These are phyloP conservation scores for Arthonia radiata DNA, from an alignment of 495 filamentous ascomycete species.

Conservation along the genomic window DNA sequence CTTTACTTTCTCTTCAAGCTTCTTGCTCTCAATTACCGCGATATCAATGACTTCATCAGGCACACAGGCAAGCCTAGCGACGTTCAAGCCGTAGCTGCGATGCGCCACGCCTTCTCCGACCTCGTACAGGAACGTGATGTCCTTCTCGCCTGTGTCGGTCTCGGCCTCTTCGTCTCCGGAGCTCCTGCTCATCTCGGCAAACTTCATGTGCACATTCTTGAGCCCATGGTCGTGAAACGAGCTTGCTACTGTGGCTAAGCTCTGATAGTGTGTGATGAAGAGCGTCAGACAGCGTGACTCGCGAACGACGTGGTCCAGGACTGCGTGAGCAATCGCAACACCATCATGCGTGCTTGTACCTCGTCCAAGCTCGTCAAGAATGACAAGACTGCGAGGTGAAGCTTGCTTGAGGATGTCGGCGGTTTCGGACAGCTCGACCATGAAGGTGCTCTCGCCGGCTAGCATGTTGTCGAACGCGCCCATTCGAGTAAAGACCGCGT, in stretches of 20 bases:
- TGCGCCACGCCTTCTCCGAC: constrained; percentile 76
- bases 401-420: constrained; percentile 74
- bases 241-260: constrained; percentile 43
- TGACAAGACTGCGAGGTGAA: constrained; percentile 53
- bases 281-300: constrained; percentile 52
- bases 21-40: constrained; percentile 50
- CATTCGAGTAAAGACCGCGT: constrained; percentile 91
- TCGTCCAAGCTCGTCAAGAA: constrained; percentile 86
- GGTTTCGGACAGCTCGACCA: constrained; percentile 90
- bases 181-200: constrained; percentile 25
- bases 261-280: constrained; percentile 96
- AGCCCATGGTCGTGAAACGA: constrained; percentile 34
- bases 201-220: constrained; percentile 65
- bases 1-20: constrained; percentile 53
- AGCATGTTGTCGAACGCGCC: constrained; percentile 93
- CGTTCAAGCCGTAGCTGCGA: constrained; percentile 74
- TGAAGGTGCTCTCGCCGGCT: constrained; percentile 84
- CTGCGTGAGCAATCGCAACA: constrained; percentile 83
- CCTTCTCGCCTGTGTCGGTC: constrained; percentile 17
- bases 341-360: constrained; percentile 90
- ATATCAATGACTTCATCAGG: constrained; percentile 50
- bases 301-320: constrained; percentile 60
- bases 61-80: constrained; percentile 66
- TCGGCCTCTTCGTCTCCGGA: constrained; percentile 18
- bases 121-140: constrained; percentile 64